Evolutionary conservation across 2,329 filamentous ascomycete species (phyloP).

Genomic region (Sporothrix pseudoabietina): DNA sequence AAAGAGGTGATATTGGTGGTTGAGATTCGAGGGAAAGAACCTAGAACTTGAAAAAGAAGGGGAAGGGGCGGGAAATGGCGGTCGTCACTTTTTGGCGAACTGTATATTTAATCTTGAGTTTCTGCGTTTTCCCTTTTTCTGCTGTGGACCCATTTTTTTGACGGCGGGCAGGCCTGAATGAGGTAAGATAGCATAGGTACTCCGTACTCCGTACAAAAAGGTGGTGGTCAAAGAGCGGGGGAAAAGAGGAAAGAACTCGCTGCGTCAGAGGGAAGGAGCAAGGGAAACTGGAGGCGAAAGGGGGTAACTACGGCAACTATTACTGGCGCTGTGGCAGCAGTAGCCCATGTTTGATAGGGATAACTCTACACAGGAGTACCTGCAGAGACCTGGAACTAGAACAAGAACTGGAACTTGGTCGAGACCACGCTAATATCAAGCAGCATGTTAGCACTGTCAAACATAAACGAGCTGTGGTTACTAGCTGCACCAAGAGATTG

Average conservation of each 20-base stretch:
- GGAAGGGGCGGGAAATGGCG: constrained; percentile 18
- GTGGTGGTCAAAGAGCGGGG: not conserved
- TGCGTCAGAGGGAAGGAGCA: constrained; percentile 4
- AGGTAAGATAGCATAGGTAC: not conserved
- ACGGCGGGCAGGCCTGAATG: not conserved
- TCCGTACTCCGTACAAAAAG: no score
- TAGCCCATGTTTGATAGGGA: not conserved
- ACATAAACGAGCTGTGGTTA: not conserved
- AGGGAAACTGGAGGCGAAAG: not conserved
- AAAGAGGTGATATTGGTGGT: not conserved
- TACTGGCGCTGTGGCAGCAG: not conserved
- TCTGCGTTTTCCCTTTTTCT: constrained; percentile 25
- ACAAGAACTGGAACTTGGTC: not conserved
- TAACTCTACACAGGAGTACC: not conserved
- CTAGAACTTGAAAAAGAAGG: not conserved
- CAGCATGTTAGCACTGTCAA: not conserved
- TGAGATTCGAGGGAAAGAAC: not conserved
- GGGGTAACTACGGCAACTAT: not conserved
- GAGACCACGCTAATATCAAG: not conserved
- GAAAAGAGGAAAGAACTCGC: not conserved
- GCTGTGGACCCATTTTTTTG: constrained; percentile 18
- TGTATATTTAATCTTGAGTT: constrained; percentile 23
- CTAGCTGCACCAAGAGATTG: not conserved
- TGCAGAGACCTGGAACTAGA: not conserved
- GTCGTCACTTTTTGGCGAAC: constrained; percentile 15